phyloP scores from a whole-genome alignment of 805 yeast genomes.

The Cyberlindnera amylophila region DNA sequence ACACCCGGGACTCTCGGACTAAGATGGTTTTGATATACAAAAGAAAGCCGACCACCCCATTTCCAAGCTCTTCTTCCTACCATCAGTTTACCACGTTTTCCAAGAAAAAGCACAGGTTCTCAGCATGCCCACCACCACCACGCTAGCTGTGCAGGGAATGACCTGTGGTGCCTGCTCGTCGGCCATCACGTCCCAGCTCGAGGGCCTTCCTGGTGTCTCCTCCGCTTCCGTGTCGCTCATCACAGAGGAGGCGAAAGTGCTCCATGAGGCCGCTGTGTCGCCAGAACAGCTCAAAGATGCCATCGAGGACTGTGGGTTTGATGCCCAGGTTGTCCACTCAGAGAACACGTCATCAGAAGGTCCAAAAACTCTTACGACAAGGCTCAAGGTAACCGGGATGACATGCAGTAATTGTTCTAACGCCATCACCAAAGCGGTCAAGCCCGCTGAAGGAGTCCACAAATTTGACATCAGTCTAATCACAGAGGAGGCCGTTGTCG shows the following conservation, averaged over 20 bases:
- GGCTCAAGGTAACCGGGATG: conserved; percentile 55
- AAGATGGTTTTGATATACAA: no score
- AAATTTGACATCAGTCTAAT: conserved; percentile 63
- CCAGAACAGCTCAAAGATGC: conserved; percentile 39
- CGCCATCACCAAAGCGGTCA: conserved; percentile 55
- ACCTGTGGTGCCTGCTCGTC: conserved; percentile 85
- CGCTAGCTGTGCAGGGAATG: conserved; percentile 56
- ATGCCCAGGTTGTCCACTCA: conserved; percentile 15
- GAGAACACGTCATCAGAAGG: background rate
- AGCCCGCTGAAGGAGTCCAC: conserved; percentile 36
- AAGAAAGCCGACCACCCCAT: no score
- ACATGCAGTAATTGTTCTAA: conserved; percentile 84
- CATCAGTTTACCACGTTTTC: no score
- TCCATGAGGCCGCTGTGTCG: conserved; percentile 32
- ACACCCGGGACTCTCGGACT: no score
- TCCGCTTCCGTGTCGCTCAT: conserved; percentile 64
- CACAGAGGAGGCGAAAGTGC: conserved; percentile 67
- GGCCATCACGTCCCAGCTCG: conserved; percentile 57
- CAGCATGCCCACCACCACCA: conserved; percentile 13
- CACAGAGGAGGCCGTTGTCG: conserved; percentile 67
- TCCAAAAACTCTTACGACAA: conserved; percentile 6
- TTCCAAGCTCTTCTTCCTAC: no score
- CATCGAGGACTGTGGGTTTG: conserved; percentile 70
- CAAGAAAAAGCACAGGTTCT: background rate
- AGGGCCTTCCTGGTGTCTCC: conserved; percentile 44